Base-by-base conservation (phyloP, 1,139 yeast species). In the Blastobotrys malaysiensis region DNA sequence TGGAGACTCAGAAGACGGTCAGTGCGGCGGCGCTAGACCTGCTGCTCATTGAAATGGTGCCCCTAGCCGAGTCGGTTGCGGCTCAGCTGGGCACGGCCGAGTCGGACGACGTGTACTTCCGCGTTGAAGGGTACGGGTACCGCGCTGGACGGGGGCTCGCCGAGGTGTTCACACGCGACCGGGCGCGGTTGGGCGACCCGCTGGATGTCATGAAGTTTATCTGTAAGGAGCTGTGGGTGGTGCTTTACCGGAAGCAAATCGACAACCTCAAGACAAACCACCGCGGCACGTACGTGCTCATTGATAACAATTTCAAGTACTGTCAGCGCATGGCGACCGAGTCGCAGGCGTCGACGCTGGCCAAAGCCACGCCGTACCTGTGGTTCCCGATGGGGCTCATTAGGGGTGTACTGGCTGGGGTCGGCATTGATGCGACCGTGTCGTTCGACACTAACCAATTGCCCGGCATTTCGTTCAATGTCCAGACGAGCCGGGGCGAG, bases 231-330 rank as follows among this genome's bases (percentile, higher is more conserved):
- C 86, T 91, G 43, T 91, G 98, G 98, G 82, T 81, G 63, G 73
- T 79, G 52, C 67, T 91, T 45, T 90, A 83, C 71, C 81, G 83
- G 49, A 93, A 90, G 69, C 97, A 88, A 70, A 88, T 93, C 77
- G 97, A 90, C 69, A 90, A 89, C 65, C 76, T 93, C 58, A 79
- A 96, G 60, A 93, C 99, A 1, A 93, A 93, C 68, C 98, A 93
- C 68, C 73, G 96, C 52, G 82, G 95, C 5, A 86, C 93, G 0
- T 88, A 84, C 70, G 95, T 88, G 39, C 74, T 88, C 52, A 82
- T 87, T 14, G 96, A 88, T 67, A 81, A 79, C 65, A 73, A 73
- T 51, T 86, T 85, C 71, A 76, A 77, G 55, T 74, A 81, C 55
- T 78, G 88, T 49, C 68, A 73, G 44, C 75, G 80, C 48, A 78